phyloP scores from a whole-genome alignment of 176 grass and related monocot species.

The Oryza glaberrima region DNA sequence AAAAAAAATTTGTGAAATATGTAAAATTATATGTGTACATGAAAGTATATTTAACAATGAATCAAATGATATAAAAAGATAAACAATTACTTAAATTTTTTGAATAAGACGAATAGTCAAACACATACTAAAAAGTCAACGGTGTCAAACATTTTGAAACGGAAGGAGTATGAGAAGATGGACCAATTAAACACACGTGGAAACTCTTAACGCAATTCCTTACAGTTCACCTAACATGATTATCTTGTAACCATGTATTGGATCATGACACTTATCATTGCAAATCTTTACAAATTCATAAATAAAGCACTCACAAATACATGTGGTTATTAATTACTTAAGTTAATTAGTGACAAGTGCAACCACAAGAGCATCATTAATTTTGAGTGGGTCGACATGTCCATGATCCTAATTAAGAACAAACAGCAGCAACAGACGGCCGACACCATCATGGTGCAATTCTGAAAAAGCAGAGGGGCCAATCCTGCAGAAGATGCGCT shows the following conservation, averaged over 20 bases:
- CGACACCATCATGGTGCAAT: constrained; percentile 23
- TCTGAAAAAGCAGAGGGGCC: constrained; percentile 32
- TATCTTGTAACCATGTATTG: background rate
- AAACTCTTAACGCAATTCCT: too few relatives aligned
- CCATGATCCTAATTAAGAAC: background rate
- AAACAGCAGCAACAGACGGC: background rate
- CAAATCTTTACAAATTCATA: background rate
- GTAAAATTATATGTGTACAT: too few relatives aligned
- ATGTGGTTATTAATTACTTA: background rate
- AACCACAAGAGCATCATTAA: background rate
- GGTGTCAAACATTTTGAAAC: too few relatives aligned
- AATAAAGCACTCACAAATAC: background rate
- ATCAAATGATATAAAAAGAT: too few relatives aligned
- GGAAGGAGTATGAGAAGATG: too few relatives aligned
- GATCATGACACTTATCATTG: too few relatives aligned
- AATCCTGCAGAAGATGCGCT: constrained; percentile 11
- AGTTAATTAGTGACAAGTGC: background rate
- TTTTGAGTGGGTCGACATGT: background rate
- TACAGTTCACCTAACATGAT: background rate
- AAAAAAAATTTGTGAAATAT: too few relatives aligned
- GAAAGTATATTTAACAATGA: too few relatives aligned
- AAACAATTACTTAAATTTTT: too few relatives aligned
- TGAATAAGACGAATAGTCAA: too few relatives aligned
- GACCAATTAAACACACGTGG: background rate
- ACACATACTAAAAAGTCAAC: too few relatives aligned